Evolutionary conservation across 1,284 basidiomycete species (phyloP).

Genomic region (Cystobasidium pallidum): DNA sequence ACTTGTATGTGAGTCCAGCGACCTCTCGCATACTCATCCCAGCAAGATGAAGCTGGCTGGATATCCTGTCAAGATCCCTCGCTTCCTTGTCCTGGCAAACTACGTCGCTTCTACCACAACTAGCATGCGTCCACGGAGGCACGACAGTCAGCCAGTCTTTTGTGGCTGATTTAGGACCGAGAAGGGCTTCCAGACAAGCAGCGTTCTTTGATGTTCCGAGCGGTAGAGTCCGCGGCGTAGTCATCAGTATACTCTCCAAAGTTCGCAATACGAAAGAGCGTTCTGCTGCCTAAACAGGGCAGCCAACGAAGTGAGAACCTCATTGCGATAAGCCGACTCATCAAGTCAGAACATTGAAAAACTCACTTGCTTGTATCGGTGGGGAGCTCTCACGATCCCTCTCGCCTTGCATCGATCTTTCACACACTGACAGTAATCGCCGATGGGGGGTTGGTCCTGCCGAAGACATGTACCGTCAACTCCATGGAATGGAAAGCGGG

Average conservation of each 20-base stretch:
- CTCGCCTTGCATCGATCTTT: constrained; percentile 37
- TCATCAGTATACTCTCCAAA: constrained; percentile 11
- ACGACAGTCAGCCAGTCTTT: constrained; percentile 32
- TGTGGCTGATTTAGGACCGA: constrained; percentile 6
- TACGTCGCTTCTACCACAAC: neutral
- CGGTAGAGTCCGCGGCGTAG: neutral
- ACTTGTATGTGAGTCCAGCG: neutral
- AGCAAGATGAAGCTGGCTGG: constrained; percentile 18
- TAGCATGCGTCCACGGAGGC: neutral
- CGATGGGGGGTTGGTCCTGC: neutral
- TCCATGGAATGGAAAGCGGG: no score
- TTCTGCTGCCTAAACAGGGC: constrained; percentile 2
- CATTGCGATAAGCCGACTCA: no score
- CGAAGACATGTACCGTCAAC: neutral
- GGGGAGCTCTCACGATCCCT: constrained; percentile 31
- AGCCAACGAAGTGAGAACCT: neutral
- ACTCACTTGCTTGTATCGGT: constrained; percentile 30
- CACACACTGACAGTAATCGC: constrained; percentile 29
- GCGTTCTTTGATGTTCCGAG: constrained; percentile 33
- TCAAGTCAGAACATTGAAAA: neutral
- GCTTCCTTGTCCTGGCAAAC: neutral
- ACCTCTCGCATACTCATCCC: constrained; percentile 27
- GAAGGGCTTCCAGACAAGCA: constrained; percentile 7
- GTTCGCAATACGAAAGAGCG: constrained; percentile 21
- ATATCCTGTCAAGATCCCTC: constrained; percentile 10